These are phyloP conservation scores for Clavariopsis aquatica DNA, from an alignment of 495 filamentous ascomycete genomes.

Conservation along the genomic window DNA sequence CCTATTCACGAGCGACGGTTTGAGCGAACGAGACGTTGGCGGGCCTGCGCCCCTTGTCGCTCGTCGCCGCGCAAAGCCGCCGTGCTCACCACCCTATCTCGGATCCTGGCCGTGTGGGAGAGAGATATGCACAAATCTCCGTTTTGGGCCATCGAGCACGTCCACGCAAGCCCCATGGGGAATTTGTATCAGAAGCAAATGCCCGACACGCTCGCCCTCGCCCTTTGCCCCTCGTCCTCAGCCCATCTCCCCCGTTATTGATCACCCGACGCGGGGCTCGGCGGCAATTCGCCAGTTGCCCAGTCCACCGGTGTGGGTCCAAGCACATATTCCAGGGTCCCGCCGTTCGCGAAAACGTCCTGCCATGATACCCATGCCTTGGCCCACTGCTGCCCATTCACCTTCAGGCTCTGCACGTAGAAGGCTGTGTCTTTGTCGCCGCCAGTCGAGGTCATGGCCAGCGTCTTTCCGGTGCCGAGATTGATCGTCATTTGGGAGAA, in stretches of 20 bases:
- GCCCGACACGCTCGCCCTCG: not conserved
- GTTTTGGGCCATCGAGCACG: no score
- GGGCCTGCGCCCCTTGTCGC: not conserved
- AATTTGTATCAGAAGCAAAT: not conserved
- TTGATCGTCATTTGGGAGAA: slow-evolving; percentile 60
- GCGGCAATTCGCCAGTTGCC: slow-evolving; percentile 62
- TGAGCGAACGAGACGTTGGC: no score
- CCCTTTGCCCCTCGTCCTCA: not conserved
- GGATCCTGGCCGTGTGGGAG: no score
- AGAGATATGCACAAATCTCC: not conserved
- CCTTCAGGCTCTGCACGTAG: slow-evolving; percentile 38
- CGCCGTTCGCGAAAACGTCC: slow-evolving; percentile 64
- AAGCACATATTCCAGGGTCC: slow-evolving; percentile 63
- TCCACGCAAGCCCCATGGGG: not conserved
- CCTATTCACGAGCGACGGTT: not conserved
- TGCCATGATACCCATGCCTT: slow-evolving; percentile 65
- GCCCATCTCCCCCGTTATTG: slow-evolving; percentile 6
- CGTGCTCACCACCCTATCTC: not conserved
- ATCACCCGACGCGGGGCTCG: slow-evolving; percentile 52
- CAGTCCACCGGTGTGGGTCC: slow-evolving; percentile 55
- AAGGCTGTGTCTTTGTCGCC: slow-evolving; percentile 40
- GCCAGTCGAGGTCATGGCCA: slow-evolving; percentile 58
- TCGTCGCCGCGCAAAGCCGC: not conserved
- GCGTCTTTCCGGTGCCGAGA: slow-evolving; percentile 55
- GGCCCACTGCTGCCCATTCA: slow-evolving; percentile 47